These are phyloP conservation scores for Candida coquimbonensis DNA, from an alignment of 805 yeast genomes.

Conservation along the genomic window DNA sequence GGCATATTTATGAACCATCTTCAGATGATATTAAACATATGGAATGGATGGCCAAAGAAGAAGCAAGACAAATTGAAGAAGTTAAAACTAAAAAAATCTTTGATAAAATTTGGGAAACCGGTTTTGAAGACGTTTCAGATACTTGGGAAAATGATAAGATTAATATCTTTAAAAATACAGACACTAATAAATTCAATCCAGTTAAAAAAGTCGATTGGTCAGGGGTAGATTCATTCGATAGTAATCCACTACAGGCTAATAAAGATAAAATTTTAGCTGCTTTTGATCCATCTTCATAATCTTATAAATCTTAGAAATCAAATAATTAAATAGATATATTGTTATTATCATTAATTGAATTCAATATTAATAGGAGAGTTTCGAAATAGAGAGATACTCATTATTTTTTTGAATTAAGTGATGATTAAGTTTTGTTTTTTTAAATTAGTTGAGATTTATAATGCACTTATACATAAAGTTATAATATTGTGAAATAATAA, in stretches of 20 bases:
- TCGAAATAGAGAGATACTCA: no score
- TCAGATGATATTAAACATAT: slow-evolving; percentile 82
- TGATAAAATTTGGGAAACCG: slow-evolving; percentile 67
- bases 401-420: no score
- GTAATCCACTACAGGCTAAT: slow-evolving; percentile 15
- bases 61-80: slow-evolving; percentile 57
- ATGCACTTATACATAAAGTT: no score
- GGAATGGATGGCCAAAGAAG: slow-evolving; percentile 90
- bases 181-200: slow-evolving; percentile 40
- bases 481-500: no score
- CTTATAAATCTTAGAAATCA: no score
- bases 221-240: slow-evolving; percentile 39
- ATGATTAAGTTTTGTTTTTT: no score
- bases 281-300: slow-evolving; percentile 20
- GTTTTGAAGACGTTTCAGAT: slow-evolving; percentile 68
- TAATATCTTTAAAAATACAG: slow-evolving; percentile 73
- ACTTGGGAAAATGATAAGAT: slow-evolving; percentile 72
- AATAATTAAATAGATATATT: no score
- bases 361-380: no score
- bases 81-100: slow-evolving; percentile 56
- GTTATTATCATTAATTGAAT: no score
- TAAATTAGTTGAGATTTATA: no score
- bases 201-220: slow-evolving; percentile 61
- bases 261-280: slow-evolving; percentile 25
- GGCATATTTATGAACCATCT: slow-evolving; percentile 97